phyloP scores from a whole-genome alignment of 1,284 basidiomycete species.

The Puccinia coronata region DNA sequence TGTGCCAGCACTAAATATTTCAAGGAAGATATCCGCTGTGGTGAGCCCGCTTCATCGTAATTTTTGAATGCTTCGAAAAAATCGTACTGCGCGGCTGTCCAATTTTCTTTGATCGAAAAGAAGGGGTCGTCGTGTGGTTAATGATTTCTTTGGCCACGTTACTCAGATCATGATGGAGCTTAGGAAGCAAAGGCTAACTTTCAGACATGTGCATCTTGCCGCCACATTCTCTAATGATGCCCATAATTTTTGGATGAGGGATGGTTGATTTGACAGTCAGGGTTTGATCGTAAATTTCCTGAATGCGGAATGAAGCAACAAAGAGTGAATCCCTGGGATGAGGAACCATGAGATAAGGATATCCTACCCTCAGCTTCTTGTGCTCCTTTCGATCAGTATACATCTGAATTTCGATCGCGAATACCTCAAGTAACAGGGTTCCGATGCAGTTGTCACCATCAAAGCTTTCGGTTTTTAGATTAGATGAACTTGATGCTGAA shows the following conservation, averaged over 20 bases:
- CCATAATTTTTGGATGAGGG: conserved; percentile 97
- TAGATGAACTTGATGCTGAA: background rate
- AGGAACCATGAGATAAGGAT: background rate
- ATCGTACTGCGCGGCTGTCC: conserved; percentile 93
- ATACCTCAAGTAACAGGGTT: conserved; percentile 93
- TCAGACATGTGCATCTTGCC: conserved; percentile 99
- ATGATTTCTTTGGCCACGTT: conserved; percentile 1
- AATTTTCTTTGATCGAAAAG: conserved; percentile 69
- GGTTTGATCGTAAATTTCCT: conserved; percentile 97
- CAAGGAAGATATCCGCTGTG: conserved; percentile 93
- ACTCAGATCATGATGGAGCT: background rate
- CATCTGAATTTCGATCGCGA: conserved; percentile 99
- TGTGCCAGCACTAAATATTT: conserved; percentile 98
- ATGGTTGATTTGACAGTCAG: conserved; percentile 92
- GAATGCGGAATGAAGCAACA: conserved; percentile 1
- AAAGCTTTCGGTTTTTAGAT: conserved; percentile 30
- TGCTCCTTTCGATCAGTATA: conserved; percentile 93
- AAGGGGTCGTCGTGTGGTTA: background rate
- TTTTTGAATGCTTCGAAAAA: conserved; percentile 98
- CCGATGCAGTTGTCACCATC: conserved; percentile 82
- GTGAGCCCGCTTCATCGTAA: conserved; percentile 96
- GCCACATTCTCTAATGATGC: conserved; percentile 97
- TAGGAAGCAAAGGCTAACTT: conserved; percentile 65
- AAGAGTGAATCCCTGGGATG: conserved; percentile 9
- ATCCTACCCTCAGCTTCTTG: conserved; percentile 84